phyloP scores from a whole-genome alignment of 345 rosid species.

The Gossypium turneri region DNA sequence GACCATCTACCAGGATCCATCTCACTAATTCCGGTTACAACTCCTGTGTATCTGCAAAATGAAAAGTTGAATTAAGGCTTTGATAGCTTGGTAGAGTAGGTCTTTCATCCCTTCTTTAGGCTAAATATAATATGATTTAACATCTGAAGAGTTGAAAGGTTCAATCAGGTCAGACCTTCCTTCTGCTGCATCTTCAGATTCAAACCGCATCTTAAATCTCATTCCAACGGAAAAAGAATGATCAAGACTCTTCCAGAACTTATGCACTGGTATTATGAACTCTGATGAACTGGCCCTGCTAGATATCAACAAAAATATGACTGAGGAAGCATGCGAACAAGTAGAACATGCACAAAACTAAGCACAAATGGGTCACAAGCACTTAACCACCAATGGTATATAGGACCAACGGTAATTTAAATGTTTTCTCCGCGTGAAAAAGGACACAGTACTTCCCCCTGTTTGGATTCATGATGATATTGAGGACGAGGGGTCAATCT shows the following conservation, averaged over 20 bases:
- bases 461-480: not conserved
- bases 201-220: constrained; percentile 82
- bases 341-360: not conserved
- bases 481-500: not conserved
- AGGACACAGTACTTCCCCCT: not conserved
- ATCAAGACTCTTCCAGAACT: constrained; percentile 71
- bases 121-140: not conserved
- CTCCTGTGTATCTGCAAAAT: constrained; percentile 60
- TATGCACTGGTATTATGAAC: constrained; percentile 61
- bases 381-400: not conserved
- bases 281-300: constrained; percentile 68
- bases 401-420: not conserved
- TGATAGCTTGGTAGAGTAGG: not conserved
- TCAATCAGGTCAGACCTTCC: constrained; percentile 51
- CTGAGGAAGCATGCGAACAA: not conserved
- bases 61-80: not conserved
- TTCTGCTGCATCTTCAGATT: constrained; percentile 82
- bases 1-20: constrained; percentile 72
- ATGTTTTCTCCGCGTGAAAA: not conserved
- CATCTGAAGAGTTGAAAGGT: not conserved
- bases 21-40: constrained; percentile 76
- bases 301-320: not conserved
- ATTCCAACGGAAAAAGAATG: constrained; percentile 67
- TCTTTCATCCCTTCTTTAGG: not conserved
- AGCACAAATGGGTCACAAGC: not conserved